phyloP scores from a whole-genome alignment of 306 rosid genomes.

The Pachyrhizus erosus region DNA sequence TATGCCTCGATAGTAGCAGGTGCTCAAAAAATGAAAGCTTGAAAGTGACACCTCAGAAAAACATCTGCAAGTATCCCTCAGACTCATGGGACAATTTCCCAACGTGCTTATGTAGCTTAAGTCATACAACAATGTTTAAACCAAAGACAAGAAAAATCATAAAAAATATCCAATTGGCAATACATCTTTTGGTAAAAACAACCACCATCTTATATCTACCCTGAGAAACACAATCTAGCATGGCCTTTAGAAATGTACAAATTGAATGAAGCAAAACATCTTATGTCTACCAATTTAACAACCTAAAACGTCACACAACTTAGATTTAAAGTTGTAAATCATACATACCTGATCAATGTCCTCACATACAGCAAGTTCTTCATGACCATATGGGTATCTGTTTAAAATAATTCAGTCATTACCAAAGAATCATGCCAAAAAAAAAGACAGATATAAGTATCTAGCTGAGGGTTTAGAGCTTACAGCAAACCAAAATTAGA shows the following conservation, averaged over 20 bases:
- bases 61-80: not conserved
- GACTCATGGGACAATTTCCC: not conserved
- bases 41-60: not conserved
- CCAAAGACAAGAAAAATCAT: not conserved
- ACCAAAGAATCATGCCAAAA: conserved; percentile 38
- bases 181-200: not conserved
- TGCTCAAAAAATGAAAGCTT: not conserved
- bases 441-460: too few relatives aligned
- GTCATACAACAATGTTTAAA: not conserved
- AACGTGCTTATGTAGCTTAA: not conserved
- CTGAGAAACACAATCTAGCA: conserved; percentile 8
- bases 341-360: conserved; percentile 98
- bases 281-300: conserved; percentile 4
- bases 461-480: conserved; percentile 45
- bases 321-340: conserved; percentile 38
- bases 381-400: conserved; percentile 96
- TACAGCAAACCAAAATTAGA: conserved; percentile 96
- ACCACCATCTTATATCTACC: not conserved
- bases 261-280: conserved; percentile 18
- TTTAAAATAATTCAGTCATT: conserved; percentile 28
- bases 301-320: conserved; percentile 17
- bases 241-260: not conserved
- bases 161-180: not conserved
- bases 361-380: conserved; percentile 94
- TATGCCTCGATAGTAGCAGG: not conserved